Base-by-base conservation (phyloP, 202 grass and related monocot genomes). In the Dendrocalamus latiflorus region DNA sequence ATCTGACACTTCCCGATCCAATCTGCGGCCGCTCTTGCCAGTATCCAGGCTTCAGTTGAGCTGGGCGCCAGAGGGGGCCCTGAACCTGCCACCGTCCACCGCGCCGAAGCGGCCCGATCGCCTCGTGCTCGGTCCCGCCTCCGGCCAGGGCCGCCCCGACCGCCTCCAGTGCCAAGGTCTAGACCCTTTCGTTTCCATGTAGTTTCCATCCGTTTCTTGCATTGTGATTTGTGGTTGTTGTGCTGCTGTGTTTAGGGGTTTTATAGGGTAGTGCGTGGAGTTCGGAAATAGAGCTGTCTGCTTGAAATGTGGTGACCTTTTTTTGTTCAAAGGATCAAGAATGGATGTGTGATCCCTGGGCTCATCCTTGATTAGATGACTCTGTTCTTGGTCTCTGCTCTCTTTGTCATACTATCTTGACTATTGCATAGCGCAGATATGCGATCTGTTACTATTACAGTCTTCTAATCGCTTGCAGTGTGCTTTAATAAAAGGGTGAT, bases 101-200 rank as follows among this genome's bases (percentile, higher is more conserved):
- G 36, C n/a, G 5, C n/a, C 16, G 7, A 91, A 81, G 85, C 86
- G 73, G 1, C 85, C 83, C 2, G 78, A 92, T 83, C 85, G 13
- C 33, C 80, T 98, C 36, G 77, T 98, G 13, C 72, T 95, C 2
- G 91, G 92, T 21, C 89, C 84, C 1, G 80, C 90, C 67, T 87
- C 95, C 6, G 95, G 92, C 65, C 83, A 90, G 66, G 95, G 92
- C 36, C 73, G 87, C 39, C 62, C 91, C 20, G 80, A 95, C 73
- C 91, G 91, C 58, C 91, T 98, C 39, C 95, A 93, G 68, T 98
- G 93, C 81, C 68, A 89, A 74, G 95, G 95, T 93, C 65, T 78
- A 8, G 42, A 44, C 8, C n/a, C 30, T 65, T 30, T 48, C 22
- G 39, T 9, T 34, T 33, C 4, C 12, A 9, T 77, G 24, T 57